A percentile compares a stretch with the other conserved stretches of the same genome.
phyloP scores from a whole-genome alignment of 1,284 basidiomycete species.

The Boletus semigastroideus region DNA sequence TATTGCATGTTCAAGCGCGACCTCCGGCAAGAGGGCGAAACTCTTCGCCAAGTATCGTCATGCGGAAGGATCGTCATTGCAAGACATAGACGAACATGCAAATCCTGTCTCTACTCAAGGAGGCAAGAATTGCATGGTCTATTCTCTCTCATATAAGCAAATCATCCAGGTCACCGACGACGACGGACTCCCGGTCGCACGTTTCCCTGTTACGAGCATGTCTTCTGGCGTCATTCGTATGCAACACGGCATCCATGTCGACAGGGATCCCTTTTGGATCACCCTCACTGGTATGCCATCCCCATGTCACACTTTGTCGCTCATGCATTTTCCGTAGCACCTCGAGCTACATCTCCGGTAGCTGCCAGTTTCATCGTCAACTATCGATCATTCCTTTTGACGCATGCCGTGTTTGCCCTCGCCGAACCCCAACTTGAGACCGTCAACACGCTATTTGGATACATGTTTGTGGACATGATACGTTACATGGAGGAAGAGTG shows the following conservation, averaged over 20 bases:
- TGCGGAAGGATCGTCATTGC: neutral
- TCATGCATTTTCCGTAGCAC: constrained; percentile 12
- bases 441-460: constrained; percentile 18
- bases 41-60: constrained; percentile 23
- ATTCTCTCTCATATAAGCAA: constrained; percentile 16
- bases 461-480: constrained; percentile 22
- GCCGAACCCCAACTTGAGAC: constrained; percentile 18
- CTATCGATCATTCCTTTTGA: constrained; percentile 22
- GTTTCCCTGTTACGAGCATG: constrained; percentile 14
- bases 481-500: constrained; percentile 24
- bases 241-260: constrained; percentile 12
- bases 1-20: constrained; percentile 21
- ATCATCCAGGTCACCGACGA: constrained; percentile 12
- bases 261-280: constrained; percentile 15
- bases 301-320: neutral
- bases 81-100: constrained; percentile 10
- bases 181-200: neutral
- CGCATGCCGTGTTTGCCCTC: constrained; percentile 20
- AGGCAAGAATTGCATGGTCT: constrained; percentile 19
- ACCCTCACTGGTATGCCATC: constrained; percentile 7
- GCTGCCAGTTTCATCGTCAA: constrained; percentile 17
- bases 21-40: constrained; percentile 19
- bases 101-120: constrained; percentile 11
- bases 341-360: constrained; percentile 19
- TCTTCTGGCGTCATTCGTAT: constrained; percentile 21